Percentiles rank a stretch among this genome's conserved stretches.
Evolutionary conservation across 2,329 filamentous ascomycete species (phyloP).

Genomic region (Diaporthe sp.): DNA sequence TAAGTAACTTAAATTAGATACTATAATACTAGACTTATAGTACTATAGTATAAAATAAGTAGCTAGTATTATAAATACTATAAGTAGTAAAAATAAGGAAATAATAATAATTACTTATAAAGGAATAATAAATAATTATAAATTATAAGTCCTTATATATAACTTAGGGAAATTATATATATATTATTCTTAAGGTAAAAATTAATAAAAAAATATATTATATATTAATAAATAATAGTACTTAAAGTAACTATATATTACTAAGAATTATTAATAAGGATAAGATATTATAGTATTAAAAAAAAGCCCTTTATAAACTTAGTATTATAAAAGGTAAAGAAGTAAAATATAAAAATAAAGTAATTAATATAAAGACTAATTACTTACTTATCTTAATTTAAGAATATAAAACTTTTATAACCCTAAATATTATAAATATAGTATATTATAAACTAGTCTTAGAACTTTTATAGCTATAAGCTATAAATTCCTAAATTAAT

Average conservation of each 20-base stretch:
- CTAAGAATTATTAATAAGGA: constrained; percentile 4
- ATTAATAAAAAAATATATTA: background rate
- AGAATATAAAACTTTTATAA: too few relatives aligned
- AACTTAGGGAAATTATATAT: background rate
- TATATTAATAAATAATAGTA: background rate
- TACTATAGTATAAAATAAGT: background rate
- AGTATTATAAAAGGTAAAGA: background rate
- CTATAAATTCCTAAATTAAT: background rate
- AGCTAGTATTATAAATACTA: too few relatives aligned
- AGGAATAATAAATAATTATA: background rate
- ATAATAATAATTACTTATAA: background rate
- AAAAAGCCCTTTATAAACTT: background rate
- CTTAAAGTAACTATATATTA: constrained; percentile 8
- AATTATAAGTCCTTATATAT: background rate
- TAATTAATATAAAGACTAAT: too few relatives aligned
- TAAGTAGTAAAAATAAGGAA: constrained; percentile 5
- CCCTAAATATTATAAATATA: too few relatives aligned
- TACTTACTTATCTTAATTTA: too few relatives aligned
- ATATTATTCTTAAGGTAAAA: background rate
- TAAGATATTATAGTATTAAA: background rate
- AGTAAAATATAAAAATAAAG: too few relatives aligned
- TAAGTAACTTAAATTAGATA: background rate
- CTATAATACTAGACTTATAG: background rate
- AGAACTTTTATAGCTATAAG: too few relatives aligned
- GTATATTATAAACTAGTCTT: too few relatives aligned